A percentile compares a stretch with the other conserved stretches of the same genome.
These are phyloP conservation scores for Fusarium coffeatum DNA, from an alignment of 2,329 filamentous ascomycete species.

Conservation along the genomic window DNA sequence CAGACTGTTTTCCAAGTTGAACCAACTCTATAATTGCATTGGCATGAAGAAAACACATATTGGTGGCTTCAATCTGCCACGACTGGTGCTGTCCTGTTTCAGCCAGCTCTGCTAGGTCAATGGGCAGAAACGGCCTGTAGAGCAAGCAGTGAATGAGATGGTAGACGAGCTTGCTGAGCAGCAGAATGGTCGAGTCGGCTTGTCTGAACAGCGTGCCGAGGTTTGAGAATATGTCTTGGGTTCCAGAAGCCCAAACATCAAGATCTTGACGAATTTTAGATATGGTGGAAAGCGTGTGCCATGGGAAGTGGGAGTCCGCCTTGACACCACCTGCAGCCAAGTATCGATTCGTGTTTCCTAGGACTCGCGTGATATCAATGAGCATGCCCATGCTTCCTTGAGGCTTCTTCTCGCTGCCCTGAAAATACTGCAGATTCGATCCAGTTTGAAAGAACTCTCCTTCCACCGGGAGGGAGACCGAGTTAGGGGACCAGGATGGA, in stretches of 20 bases:
- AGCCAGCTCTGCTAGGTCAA: constrained; percentile 83
- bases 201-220: constrained; percentile 81
- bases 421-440: constrained; percentile 80
- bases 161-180: constrained; percentile 87
- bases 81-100: constrained; percentile 87
- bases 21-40: constrained; percentile 88
- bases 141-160: constrained; percentile 88
- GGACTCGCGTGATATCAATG: constrained; percentile 84
- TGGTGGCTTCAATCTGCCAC: constrained; percentile 92
- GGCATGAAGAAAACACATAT: constrained; percentile 85
- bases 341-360: constrained; percentile 86
- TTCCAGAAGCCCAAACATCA: constrained; percentile 86
- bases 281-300: constrained; percentile 86
- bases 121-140: constrained; percentile 86
- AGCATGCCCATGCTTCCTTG: constrained; percentile 84
- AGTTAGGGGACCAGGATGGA: constrained; percentile 77
- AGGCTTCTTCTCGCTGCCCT: constrained; percentile 74
- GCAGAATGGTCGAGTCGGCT: constrained; percentile 79
- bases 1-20: constrained; percentile 79
- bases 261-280: constrained; percentile 88
- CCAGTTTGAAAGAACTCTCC: constrained; percentile 84
- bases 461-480: constrained; percentile 71
- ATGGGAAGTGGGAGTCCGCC: constrained; percentile 90
- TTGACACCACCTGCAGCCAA: constrained; percentile 87
- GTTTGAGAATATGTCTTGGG: constrained; percentile 81